Conservation (phyloP, 1,139 yeast genomes). For the Pichia sp. region DNA sequence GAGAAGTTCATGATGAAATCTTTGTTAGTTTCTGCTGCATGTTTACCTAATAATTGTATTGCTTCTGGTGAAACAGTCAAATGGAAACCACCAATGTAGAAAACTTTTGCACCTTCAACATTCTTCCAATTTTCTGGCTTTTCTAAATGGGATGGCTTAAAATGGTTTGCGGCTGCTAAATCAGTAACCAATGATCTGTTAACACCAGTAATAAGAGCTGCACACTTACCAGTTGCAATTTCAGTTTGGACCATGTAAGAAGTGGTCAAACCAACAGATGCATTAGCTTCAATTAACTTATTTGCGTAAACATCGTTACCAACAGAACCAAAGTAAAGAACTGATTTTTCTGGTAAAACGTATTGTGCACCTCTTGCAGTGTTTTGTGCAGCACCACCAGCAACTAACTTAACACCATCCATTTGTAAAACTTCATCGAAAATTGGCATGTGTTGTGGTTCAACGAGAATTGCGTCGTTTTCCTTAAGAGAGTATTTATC, state of each 20-base stretch:
- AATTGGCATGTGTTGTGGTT: conserved; percentile 81
- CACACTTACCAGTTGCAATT: conserved; percentile 93
- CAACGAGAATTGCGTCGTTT: conserved; percentile 91
- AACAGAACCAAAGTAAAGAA: conserved; percentile 92
- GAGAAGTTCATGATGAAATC: conserved; percentile 80
- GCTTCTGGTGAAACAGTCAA: conserved; percentile 97
- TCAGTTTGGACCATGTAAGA: conserved; percentile 73
- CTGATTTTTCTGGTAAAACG: conserved; percentile 73
- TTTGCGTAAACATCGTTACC: conserved; percentile 89
- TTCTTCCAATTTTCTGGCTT: conserved; percentile 85
- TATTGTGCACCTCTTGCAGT: conserved; percentile 98
- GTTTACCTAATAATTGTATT: conserved; percentile 80
- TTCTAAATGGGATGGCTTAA: conserved; percentile 81
- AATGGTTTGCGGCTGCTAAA: conserved; percentile 96
- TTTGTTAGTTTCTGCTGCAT: conserved; percentile 82
- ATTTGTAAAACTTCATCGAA: conserved; percentile 66
- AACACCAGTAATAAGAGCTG: conserved; percentile 78
- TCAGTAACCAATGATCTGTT: conserved; percentile 94
- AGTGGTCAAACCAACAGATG: conserved; percentile 80
- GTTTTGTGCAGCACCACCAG: conserved; percentile 99
- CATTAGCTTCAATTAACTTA: conserved; percentile 74
- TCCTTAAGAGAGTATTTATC: conserved; percentile 79
- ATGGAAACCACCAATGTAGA: conserved; percentile 97
- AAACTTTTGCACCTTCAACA: conserved; percentile 75
- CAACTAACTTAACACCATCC: conserved; percentile 64